Evolutionary conservation across 306 rosid genomes (phyloP).

Genomic region (Casuarina cunninghamiana): DNA sequence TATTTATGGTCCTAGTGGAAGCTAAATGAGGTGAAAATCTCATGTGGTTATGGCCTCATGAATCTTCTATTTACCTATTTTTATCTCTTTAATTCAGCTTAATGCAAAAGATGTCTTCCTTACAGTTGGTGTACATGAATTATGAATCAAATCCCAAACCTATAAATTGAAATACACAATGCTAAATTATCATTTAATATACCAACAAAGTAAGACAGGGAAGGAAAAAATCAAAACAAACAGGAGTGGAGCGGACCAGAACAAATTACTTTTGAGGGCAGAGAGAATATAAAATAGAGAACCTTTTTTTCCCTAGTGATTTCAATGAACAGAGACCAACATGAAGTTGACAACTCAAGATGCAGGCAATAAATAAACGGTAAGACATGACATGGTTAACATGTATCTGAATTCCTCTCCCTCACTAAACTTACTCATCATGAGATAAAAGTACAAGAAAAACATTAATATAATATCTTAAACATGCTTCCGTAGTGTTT

Average conservation of each 20-base stretch:
- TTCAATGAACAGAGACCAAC: neutral
- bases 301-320: neutral
- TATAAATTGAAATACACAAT: neutral
- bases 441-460: slow-evolving; percentile 1
- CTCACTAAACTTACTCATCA: slow-evolving; percentile 11
- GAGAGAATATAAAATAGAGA: neutral
- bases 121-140: too few species aligned
- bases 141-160: neutral
- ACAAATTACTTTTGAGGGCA: neutral
- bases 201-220: neutral
- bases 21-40: too few species aligned
- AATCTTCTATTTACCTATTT: too few species aligned
- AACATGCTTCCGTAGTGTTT: neutral
- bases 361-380: neutral
- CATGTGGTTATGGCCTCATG: too few species aligned
- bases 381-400: neutral
- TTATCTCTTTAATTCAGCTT: too few species aligned
- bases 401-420: slow-evolving; percentile 19
- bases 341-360: neutral
- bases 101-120: too few species aligned
- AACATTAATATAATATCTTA: neutral
- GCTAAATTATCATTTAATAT: neutral
- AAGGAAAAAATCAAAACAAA: neutral
- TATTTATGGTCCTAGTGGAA: too few species aligned
- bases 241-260: neutral